A percentile compares a stretch with the other conserved stretches of the same genome.
Conservation (phyloP, 768 basidiomycete genomes). For the Candolleomyces aberdarensis region DNA sequence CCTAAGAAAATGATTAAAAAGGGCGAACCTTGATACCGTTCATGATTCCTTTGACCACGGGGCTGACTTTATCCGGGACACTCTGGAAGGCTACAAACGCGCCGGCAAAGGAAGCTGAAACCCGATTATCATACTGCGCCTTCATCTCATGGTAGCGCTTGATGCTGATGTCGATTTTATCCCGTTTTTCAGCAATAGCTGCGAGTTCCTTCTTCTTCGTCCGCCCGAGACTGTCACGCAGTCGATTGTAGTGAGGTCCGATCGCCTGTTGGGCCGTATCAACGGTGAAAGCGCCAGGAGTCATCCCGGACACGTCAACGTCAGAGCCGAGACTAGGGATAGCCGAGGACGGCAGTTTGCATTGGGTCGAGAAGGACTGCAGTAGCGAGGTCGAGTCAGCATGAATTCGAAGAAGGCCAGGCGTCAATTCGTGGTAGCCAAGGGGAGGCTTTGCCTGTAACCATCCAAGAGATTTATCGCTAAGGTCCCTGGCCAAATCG, state of each 20-base stretch:
- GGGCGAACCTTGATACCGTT: slow-evolving; percentile 87
- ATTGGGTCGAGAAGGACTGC: slow-evolving; percentile 81
- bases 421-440: slow-evolving; percentile 89
- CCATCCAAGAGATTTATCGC: slow-evolving; percentile 62
- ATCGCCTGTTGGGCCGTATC: slow-evolving; percentile 72
- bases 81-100: slow-evolving; percentile 85
- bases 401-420: slow-evolving; percentile 75
- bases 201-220: slow-evolving; percentile 78
- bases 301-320: slow-evolving; percentile 70
- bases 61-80: slow-evolving; percentile 91
- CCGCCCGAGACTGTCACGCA: slow-evolving; percentile 72
- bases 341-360: slow-evolving; percentile 76
- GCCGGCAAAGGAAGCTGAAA: slow-evolving; percentile 86
- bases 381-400: slow-evolving; percentile 76
- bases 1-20: background rate
- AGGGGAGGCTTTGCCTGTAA: slow-evolving; percentile 73
- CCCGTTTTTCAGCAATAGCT: slow-evolving; percentile 72
- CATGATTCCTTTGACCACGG: slow-evolving; percentile 96
- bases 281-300: slow-evolving; percentile 70
- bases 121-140: slow-evolving; percentile 79
- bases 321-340: slow-evolving; percentile 78
- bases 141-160: slow-evolving; percentile 82
- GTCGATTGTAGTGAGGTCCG: slow-evolving; percentile 62
- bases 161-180: slow-evolving; percentile 64
- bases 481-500: slow-evolving; percentile 63